phyloP scores from a whole-genome alignment of 257 asterid species.

The Primulina eburnea region DNA sequence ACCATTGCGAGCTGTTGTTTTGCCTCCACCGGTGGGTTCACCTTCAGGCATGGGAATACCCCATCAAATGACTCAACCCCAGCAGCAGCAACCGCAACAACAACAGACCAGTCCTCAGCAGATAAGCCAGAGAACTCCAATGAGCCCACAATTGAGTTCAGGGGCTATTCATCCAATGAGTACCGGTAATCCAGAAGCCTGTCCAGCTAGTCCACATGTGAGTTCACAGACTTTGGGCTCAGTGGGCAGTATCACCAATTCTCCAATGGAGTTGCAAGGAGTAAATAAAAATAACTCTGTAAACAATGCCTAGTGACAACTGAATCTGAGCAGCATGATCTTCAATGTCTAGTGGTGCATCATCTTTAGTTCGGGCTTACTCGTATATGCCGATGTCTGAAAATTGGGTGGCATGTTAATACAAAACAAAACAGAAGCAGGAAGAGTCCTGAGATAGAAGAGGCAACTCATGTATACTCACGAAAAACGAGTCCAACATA shows the following conservation, averaged over 20 bases:
- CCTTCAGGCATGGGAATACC: slow-evolving; percentile 70
- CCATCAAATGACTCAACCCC: slow-evolving; percentile 56
- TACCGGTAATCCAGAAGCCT: slow-evolving; percentile 70
- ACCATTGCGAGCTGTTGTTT: slow-evolving; percentile 64
- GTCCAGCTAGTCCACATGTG: slow-evolving; percentile 95
- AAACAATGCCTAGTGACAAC: slow-evolving; percentile 34
- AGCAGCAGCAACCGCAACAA: slow-evolving; percentile 35
- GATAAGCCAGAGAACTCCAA: slow-evolving; percentile 81
- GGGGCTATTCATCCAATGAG: slow-evolving; percentile 71
- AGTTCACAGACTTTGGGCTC: slow-evolving; percentile 93
- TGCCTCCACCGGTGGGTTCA: slow-evolving; percentile 81
- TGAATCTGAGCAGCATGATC: slow-evolving; percentile 6
- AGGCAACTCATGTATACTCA: slow-evolving; percentile 17
- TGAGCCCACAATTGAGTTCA: slow-evolving; percentile 95
- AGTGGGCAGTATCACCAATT: slow-evolving; percentile 73
- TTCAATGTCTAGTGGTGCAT: slow-evolving; percentile 9
- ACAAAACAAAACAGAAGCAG: background rate
- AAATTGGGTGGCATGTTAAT: background rate
- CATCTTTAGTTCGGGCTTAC: background rate
- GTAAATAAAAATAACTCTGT: slow-evolving; percentile 72
- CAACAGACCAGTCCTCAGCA: slow-evolving; percentile 88
- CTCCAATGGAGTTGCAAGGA: slow-evolving; percentile 88
- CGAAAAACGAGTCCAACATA: background rate
- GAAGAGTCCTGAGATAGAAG: background rate
- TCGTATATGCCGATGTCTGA: background rate